These are phyloP conservation scores for Colletotrichum cuscutae DNA, from an alignment of 2,329 filamentous ascomycete species.

Conservation along the genomic window DNA sequence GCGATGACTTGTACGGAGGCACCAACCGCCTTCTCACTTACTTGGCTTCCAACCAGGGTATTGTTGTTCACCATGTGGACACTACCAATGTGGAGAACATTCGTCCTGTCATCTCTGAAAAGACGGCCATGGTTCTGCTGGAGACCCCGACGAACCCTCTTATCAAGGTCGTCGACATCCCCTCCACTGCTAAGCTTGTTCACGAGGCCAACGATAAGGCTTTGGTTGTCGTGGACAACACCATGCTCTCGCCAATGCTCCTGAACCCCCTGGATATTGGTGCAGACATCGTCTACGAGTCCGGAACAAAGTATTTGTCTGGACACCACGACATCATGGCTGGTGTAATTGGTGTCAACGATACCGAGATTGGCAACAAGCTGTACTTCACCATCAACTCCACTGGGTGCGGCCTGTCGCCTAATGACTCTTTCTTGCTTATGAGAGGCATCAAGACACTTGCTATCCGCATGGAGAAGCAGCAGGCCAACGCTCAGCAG, in stretches of 20 bases:
- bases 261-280: constrained; percentile 94
- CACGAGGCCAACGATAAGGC: constrained; percentile 83
- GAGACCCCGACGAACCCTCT: constrained; percentile 98
- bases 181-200: constrained; percentile 77
- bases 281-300: constrained; percentile 97
- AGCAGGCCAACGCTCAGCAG: constrained; percentile 89
- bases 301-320: constrained; percentile 96
- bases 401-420: constrained; percentile 91
- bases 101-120: constrained; percentile 73
- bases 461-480: constrained; percentile 98
- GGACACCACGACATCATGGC: constrained; percentile 99
- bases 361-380: constrained; percentile 82
- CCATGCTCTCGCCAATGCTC: constrained; percentile 96
- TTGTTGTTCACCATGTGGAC: constrained; percentile 95
- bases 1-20: constrained; percentile 96
- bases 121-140: constrained; percentile 94
- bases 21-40: constrained; percentile 95
- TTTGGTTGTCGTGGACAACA: constrained; percentile 95
- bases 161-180: constrained; percentile 97
- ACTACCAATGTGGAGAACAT: constrained; percentile 84
- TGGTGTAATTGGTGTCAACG: constrained; percentile 92
- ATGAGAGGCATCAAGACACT: constrained; percentile 97
- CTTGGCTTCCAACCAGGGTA: constrained; percentile 87
- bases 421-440: constrained; percentile 95
- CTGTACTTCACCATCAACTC: constrained; percentile 98